These are phyloP conservation scores for Vitis riparia DNA, from an alignment of 164 flowering plant species.

Conservation along the genomic window DNA sequence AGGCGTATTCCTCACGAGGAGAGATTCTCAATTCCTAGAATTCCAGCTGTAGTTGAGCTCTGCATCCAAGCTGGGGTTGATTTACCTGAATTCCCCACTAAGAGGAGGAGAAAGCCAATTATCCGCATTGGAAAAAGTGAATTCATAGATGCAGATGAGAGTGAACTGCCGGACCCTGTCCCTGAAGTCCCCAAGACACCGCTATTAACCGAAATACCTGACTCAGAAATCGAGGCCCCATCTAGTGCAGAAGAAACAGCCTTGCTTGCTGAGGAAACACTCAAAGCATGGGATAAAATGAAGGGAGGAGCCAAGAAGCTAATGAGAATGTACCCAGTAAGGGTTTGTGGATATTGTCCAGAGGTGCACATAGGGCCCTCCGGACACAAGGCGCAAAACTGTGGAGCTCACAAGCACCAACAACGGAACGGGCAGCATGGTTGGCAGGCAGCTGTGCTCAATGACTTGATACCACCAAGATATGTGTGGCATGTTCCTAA, in stretches of 20 bases:
- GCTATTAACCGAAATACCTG: slow-evolving; percentile 56
- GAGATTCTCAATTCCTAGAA: slow-evolving; percentile 76
- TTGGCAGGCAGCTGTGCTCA: slow-evolving; percentile 86
- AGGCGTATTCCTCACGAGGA: slow-evolving; percentile 77
- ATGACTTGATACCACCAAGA: slow-evolving; percentile 89
- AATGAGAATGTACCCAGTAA: slow-evolving; percentile 77
- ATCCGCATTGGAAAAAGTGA: slow-evolving; percentile 73
- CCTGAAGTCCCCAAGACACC: slow-evolving; percentile 37
- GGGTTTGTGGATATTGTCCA: slow-evolving; percentile 97
- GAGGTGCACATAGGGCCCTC: slow-evolving; percentile 83
- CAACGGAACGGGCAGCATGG: slow-evolving; percentile 99
- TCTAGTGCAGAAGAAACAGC: slow-evolving; percentile 46
- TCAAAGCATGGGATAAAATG: slow-evolving; percentile 80
- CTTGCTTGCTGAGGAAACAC: slow-evolving; percentile 73
- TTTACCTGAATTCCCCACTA: slow-evolving; percentile 80
- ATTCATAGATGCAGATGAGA: slow-evolving; percentile 91
- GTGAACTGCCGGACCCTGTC: slow-evolving; percentile 71
- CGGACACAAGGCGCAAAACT: slow-evolving; percentile 97
- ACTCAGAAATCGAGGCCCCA: slow-evolving; percentile 55
- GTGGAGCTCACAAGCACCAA: slow-evolving; percentile 94
- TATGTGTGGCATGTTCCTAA: slow-evolving; percentile 94
- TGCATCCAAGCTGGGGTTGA: slow-evolving; percentile 98
- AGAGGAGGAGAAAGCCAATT: slow-evolving; percentile 88
- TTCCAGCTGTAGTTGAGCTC: slow-evolving; percentile 90
- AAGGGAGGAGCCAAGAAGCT: slow-evolving; percentile 74